Evolutionary conservation across 225 moss, liverwort and hornwort genomes (phyloP).

Genomic region (Rhytidiadelphus loreus): DNA sequence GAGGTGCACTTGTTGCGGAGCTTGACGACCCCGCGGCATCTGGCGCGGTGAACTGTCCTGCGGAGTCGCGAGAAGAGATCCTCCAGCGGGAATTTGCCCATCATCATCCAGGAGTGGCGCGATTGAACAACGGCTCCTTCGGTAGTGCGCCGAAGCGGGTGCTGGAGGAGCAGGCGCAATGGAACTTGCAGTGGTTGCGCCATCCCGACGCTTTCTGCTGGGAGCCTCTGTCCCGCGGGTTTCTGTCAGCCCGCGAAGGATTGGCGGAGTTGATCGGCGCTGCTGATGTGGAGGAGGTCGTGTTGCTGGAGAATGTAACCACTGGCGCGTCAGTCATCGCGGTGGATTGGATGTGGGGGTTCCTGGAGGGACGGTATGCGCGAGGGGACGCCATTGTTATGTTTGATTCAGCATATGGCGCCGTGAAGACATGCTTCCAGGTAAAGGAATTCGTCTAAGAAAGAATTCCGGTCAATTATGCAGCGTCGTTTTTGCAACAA

Average conservation of each 20-base stretch:
- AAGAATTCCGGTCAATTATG: neutral
- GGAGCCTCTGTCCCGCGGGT: conserved; percentile 41
- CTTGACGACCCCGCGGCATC: neutral
- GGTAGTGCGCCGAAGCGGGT: conserved; percentile 59
- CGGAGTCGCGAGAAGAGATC: neutral
- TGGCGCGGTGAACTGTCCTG: neutral
- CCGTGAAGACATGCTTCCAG: conserved; percentile 69
- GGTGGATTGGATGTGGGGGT: conserved; percentile 68
- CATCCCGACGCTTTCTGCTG: conserved; percentile 58
- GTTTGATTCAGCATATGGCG: conserved; percentile 62
- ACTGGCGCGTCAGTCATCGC: conserved; percentile 66
- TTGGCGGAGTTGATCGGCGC: conserved; percentile 46
- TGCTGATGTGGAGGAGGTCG: conserved; percentile 46
- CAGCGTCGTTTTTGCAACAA: neutral
- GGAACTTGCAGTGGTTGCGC: conserved; percentile 35
- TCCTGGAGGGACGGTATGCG: conserved; percentile 51
- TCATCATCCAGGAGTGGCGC: conserved; percentile 57
- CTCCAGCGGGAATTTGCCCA: conserved; percentile 56
- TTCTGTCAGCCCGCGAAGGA: conserved; percentile 30
- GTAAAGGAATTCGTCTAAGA: neutral
- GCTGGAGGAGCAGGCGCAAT: conserved; percentile 45
- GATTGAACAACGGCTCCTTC: conserved; percentile 79
- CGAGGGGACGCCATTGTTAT: conserved; percentile 66
- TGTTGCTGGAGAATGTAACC: conserved; percentile 78
- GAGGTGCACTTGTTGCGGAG: conserved; percentile 11